Evolutionary conservation across 441 rosid species (phyloP).

Genomic region (Pelargonium citronellum): DNA sequence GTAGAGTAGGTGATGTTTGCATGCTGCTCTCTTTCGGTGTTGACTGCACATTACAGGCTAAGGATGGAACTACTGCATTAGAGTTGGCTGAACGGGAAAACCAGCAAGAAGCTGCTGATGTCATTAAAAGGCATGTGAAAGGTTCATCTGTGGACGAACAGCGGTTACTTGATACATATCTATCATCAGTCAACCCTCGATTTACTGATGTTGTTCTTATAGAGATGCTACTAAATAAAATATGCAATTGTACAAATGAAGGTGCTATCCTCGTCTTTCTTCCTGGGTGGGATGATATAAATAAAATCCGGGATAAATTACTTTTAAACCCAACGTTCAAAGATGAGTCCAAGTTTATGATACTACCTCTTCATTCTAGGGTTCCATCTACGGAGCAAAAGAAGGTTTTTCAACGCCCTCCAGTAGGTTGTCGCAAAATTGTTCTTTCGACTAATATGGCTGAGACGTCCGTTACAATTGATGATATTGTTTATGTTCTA

Average conservation of each 20-base stretch:
- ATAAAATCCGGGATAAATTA: slow-evolving; percentile 52
- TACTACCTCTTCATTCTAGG: slow-evolving; percentile 93
- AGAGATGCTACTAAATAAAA: slow-evolving; percentile 61
- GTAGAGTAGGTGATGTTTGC: slow-evolving; percentile 75
- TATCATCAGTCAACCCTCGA: slow-evolving; percentile 51
- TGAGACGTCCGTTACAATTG: slow-evolving; percentile 88
- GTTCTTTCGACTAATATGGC: slow-evolving; percentile 91
- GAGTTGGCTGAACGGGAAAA: slow-evolving; percentile 62
- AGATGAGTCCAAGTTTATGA: slow-evolving; percentile 50
- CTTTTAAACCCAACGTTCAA: slow-evolving; percentile 47
- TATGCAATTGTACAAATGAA: slow-evolving; percentile 60
- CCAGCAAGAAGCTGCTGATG: slow-evolving; percentile 62
- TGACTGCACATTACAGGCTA: slow-evolving; percentile 53
- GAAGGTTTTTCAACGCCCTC: slow-evolving; percentile 68
- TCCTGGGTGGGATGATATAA: slow-evolving; percentile 98
- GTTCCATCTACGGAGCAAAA: slow-evolving; percentile 81
- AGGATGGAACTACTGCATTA: slow-evolving; percentile 61
- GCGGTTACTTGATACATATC: slow-evolving; percentile 58
- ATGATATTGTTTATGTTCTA: slow-evolving; percentile 94
- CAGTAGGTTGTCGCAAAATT: slow-evolving; percentile 77
- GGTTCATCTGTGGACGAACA: slow-evolving; percentile 40
- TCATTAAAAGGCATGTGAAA: slow-evolving; percentile 45
- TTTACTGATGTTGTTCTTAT: slow-evolving; percentile 67
- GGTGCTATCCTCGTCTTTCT: slow-evolving; percentile 95
- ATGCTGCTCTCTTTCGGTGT: slow-evolving; percentile 80